Conservation (phyloP, 768 basidiomycete genomes). For the Boletus tomentosulus region DNA sequence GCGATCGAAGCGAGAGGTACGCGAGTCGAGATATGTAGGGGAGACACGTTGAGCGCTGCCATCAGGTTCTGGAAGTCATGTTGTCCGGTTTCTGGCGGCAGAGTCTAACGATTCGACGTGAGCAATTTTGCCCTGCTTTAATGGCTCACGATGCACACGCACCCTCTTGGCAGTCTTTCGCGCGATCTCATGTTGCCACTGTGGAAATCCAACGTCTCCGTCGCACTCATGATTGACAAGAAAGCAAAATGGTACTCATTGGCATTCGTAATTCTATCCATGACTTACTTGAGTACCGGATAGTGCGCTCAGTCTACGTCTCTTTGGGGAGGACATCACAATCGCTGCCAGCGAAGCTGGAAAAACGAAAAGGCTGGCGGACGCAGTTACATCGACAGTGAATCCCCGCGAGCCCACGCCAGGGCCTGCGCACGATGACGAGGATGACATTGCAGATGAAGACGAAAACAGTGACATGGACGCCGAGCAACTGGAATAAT, state of each 20-base stretch:
- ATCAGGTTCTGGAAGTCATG: conserved; percentile 63
- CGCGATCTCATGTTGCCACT: conserved; percentile 87
- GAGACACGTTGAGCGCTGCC: not conserved
- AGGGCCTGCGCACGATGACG: conserved; percentile 2
- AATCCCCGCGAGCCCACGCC: not conserved
- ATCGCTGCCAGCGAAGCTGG: conserved; percentile 38
- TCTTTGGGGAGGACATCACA: conserved; percentile 81
- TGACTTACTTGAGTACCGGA: not conserved
- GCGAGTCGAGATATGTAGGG: conserved; percentile 37
- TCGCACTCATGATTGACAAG: conserved; percentile 94
- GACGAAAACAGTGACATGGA: conserved; percentile 9
- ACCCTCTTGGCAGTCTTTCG: conserved; percentile 45
- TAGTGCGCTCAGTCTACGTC: conserved; percentile 82
- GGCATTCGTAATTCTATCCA: not conserved
- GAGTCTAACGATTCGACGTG: conserved; percentile 51
- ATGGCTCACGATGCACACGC: too few species aligned
- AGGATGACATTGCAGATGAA: conserved; percentile 1
- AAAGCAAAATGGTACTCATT: conserved; percentile 80
- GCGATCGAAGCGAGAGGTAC: conserved; percentile 52
- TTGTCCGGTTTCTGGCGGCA: conserved; percentile 64
- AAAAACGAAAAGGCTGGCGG: conserved; percentile 17
- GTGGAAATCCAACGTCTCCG: conserved; percentile 88
- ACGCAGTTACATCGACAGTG: not conserved
- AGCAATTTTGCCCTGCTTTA: conserved; percentile 21
- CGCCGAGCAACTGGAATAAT: conserved; percentile 1